A percentile compares a stretch with the other conserved stretches of the same genome.
Evolutionary conservation across 129 eudicot species (phyloP).

Genomic region (Helianthus annuus): HanXRQr2.0-SUNRISE NC_035434.2:112928721-112929220

Average conservation of each 20-base stretch:
- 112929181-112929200: slow-evolving; percentile 21
- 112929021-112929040: slow-evolving; percentile 42
- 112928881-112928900: slow-evolving; percentile 45
- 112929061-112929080: slow-evolving; percentile 40
- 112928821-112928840: slow-evolving; percentile 41
- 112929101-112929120: slow-evolving; percentile 25
- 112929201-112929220: slow-evolving; percentile 32
- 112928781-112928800: slow-evolving; percentile 43
- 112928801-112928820: slow-evolving; percentile 41
- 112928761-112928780: slow-evolving; percentile 42
- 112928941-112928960: slow-evolving; percentile 45
- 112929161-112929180: slow-evolving; percentile 23
- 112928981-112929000: slow-evolving; percentile 47
- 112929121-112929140: slow-evolving; percentile 29
- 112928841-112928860: slow-evolving; percentile 43
- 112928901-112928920: slow-evolving; percentile 41
- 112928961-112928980: slow-evolving; percentile 43
- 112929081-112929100: slow-evolving; percentile 31
- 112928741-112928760: slow-evolving; percentile 38
- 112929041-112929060: slow-evolving; percentile 36
- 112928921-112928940: slow-evolving; percentile 46
- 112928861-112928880: slow-evolving; percentile 48
- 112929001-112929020: slow-evolving; percentile 44
- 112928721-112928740: slow-evolving; percentile 52
- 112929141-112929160: neutral